Base-by-base conservation (phyloP, 2,329 filamentous ascomycete genomes). In the Periconia digitata region DNA sequence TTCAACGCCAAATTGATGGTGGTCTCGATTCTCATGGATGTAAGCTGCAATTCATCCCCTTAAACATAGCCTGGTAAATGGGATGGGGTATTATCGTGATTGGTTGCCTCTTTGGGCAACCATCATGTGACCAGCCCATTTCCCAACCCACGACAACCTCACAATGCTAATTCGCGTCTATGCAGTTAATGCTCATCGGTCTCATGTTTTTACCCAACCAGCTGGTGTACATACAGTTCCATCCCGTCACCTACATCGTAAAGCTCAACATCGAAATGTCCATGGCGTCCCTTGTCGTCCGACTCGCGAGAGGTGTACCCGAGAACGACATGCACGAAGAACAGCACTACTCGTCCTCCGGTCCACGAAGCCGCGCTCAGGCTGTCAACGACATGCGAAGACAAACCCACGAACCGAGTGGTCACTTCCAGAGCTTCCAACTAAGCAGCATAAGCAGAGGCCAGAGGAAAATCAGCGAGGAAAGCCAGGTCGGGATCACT, bases 181-280 rank as follows among this genome's bases (percentile, higher is more conserved):
- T 32, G 20, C 38, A 66, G 64, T 58, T 47, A 12, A 56, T 72
- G 7, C 64, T 74, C 8, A 72, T 73, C 38, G 66, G 67, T 8
- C 67, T 71, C 44, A 72, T 74, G 70, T 71, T 67, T 44, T 61
- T 74, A 40, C 53, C 55, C 13, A 69, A 71, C 51, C 59, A 58
- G 45, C 61, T 71, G 42, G 67, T 72, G 34, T 72, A 70, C 56
- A 66, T 73, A 42, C 71, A 73, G 52, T 73, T 75, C 58, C 71
- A 74, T 46, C 72, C 72, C 0, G 27, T 75, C 8, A 69, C 67
- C 7, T 75, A 75, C 58, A 72, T 74, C 41, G 70, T 75, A 40
- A 74, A 69, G 34, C 69, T 76, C 45, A 74, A 76, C 55, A 75
- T 75, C 47, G 73, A 76, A 58, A 72, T 75, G 70, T 66, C 65